Evolutionary conservation across 805 yeast species (phyloP), one percentile per base, ranked within the genome.

Genomic region (Helenozyma rhizophorensis): DNA sequence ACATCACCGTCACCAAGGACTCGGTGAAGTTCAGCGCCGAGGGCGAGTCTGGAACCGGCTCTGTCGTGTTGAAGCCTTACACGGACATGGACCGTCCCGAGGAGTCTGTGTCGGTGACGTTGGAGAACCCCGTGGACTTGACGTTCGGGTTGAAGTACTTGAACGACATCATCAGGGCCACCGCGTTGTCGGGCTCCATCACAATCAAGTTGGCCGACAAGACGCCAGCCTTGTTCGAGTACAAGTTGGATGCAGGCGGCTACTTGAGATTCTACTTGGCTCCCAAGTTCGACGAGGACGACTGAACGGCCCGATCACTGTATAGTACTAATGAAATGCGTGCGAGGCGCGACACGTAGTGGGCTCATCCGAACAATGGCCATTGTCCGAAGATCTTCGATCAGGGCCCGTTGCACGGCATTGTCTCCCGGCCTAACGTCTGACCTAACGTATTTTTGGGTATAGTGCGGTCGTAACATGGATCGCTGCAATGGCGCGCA

Each of bases 221-320:
- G 56, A 80, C 93, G 11, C 98, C 98, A 21, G 95, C 97, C 25
- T 68, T 88, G 59, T 87, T 93, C 55, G 97, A 90, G 67, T 93
- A 82, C 68, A 83, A 82, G 62, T 71, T 93, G 56, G 80, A 87
- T 42, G 70, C 60, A 21, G 83, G 90, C 60, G 98, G 98, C 34
- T 85, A 86, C 64, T 71, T 93, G 60, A 82, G 96, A 60, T 93
- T 84, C 76, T 93, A 85, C 76, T 75, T 93, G 60, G 98, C 98
- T 50, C 98, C 98, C 39, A 90, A 93, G 74, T 87, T 93, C 58
- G 96, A 84, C 46, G 97, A 89, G 44, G 95, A 85, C 44, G 93
- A 84, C 45, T 77, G 19, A 17, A 8, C 19, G 19, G 19, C 7
- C 7, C 19, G n/a, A n/a, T 17, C 19, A 17, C 19, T 17, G 19